These are phyloP conservation scores for Trypanosoma congolense DNA, from an alignment of 208 protist species.

Conservation along the genomic window DNA sequence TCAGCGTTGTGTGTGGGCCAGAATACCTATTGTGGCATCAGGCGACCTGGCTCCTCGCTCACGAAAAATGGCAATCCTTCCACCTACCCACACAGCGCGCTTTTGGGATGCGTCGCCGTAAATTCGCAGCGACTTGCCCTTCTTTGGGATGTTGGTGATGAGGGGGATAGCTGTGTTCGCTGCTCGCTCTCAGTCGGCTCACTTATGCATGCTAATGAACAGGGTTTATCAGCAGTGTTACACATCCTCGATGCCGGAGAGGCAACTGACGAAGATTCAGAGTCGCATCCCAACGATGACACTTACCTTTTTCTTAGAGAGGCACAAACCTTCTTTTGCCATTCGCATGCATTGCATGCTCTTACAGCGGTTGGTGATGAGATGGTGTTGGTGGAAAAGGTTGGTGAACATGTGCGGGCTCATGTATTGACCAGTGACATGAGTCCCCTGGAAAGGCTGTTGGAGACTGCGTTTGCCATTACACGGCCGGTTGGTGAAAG, in stretches of 20 bases:
- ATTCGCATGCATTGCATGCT: constrained; percentile 15
- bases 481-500: constrained; percentile 3
- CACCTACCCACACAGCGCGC: constrained; percentile 40
- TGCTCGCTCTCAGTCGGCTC: constrained; percentile 50
- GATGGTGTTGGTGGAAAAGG: constrained; percentile 18
- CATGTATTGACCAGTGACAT: constrained; percentile 21
- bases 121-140: constrained; percentile 25
- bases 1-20: constrained; percentile 40
- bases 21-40: constrained; percentile 25
- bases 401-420: constrained; percentile 11
- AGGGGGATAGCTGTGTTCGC: constrained; percentile 57
- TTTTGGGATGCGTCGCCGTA: constrained; percentile 50
- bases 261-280: not conserved
- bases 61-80: constrained; percentile 26
- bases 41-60: not conserved
- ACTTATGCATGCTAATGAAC: constrained; percentile 25
- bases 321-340: constrained; percentile 20
- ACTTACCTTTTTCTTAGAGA: not conserved
- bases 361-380: constrained; percentile 16
- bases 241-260: constrained; percentile 12
- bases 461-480: constrained; percentile 24
- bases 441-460: constrained; percentile 12
- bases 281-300: not conserved
- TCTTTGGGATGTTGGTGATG: constrained; percentile 45
- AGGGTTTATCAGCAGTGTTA: constrained; percentile 15